These are phyloP conservation scores for Aspergillus bertholletiae DNA, from an alignment of 495 filamentous ascomycete genomes.

Conservation along the genomic window DNA sequence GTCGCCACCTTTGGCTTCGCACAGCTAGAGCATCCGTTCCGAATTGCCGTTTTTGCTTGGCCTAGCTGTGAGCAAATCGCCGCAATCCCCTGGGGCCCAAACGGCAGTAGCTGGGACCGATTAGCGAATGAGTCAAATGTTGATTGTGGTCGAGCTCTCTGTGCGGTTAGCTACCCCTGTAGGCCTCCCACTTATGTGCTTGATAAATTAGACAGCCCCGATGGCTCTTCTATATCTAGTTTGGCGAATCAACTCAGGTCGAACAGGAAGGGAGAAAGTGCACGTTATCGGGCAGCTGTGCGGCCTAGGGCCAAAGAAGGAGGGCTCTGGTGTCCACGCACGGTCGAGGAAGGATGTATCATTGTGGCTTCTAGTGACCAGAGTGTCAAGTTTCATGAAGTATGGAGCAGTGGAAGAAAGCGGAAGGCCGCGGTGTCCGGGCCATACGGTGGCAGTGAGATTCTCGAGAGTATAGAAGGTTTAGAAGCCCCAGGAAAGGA, in stretches of 20 bases:
- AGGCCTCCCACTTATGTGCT: slow-evolving; percentile 21
- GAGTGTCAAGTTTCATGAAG: slow-evolving; percentile 93
- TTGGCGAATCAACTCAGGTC: background rate
- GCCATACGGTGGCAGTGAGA: slow-evolving; percentile 78
- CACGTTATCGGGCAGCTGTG: slow-evolving; percentile 12
- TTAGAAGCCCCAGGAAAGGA: slow-evolving; percentile 69
- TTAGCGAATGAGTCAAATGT: slow-evolving; percentile 13
- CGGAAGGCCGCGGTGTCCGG: slow-evolving; percentile 55
- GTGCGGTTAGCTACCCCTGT: slow-evolving; percentile 47
- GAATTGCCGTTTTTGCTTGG: slow-evolving; percentile 95
- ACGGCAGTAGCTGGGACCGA: slow-evolving; percentile 75
- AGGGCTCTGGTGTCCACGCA: slow-evolving; percentile 52
- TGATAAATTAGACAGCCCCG: slow-evolving; percentile 4
- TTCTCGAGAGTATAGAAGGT: slow-evolving; percentile 80
- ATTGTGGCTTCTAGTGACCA: slow-evolving; percentile 92
- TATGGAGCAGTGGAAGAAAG: slow-evolving; percentile 71
- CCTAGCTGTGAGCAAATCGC: slow-evolving; percentile 87
- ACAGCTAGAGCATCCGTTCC: slow-evolving; percentile 86
- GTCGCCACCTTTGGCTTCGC: slow-evolving; percentile 92
- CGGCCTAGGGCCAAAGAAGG: slow-evolving; percentile 45
- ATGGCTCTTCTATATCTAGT: slow-evolving; percentile 8
- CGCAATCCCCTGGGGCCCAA: slow-evolving; percentile 81
- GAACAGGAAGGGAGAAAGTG: background rate
- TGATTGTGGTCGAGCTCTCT: slow-evolving; percentile 42
- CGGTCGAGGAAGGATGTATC: slow-evolving; percentile 82